Evolutionary conservation across 805 yeast species (phyloP).

Genomic region (Barnettozyma vustinii): DNA sequence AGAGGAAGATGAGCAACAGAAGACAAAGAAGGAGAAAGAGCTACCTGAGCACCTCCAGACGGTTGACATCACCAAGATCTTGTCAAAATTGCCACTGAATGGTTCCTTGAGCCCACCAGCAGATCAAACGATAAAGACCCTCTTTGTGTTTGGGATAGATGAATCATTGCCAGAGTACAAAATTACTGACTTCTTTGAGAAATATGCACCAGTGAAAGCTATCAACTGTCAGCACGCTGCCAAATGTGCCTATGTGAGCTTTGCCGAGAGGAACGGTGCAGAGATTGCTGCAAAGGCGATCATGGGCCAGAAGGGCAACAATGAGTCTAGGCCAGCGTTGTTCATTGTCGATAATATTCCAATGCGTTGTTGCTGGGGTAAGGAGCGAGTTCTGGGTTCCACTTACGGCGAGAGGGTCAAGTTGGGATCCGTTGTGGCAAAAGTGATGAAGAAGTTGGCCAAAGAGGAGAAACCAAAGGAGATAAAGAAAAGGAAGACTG

Average conservation of each 20-base stretch:
- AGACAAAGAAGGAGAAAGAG: slow-evolving; percentile 8
- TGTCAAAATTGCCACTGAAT: slow-evolving; percentile 62
- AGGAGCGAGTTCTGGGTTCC: slow-evolving; percentile 36
- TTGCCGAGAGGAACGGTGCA: slow-evolving; percentile 43
- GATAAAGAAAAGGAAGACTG: background rate
- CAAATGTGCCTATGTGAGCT: slow-evolving; percentile 60
- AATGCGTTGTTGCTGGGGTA: slow-evolving; percentile 52
- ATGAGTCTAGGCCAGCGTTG: slow-evolving; percentile 26
- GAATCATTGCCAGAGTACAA: slow-evolving; percentile 60
- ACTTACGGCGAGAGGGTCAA: slow-evolving; percentile 41
- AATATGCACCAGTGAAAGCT: slow-evolving; percentile 42
- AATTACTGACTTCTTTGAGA: slow-evolving; percentile 45
- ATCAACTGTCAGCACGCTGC: slow-evolving; percentile 52
- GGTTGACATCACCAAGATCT: slow-evolving; percentile 45
- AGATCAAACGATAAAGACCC: slow-evolving; percentile 41
- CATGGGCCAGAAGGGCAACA: slow-evolving; percentile 1
- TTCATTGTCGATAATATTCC: slow-evolving; percentile 37
- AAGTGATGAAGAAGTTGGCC: slow-evolving; percentile 44
- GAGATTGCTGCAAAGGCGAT: slow-evolving; percentile 34
- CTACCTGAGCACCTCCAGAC: slow-evolving; percentile 19
- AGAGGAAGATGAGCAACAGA: background rate
- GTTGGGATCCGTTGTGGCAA: slow-evolving; percentile 43
- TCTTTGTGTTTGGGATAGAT: slow-evolving; percentile 73
- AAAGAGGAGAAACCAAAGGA: slow-evolving; percentile 1
- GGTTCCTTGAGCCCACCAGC: slow-evolving; percentile 46